Conservation (phyloP, 2,329 filamentous ascomycete genomes). For the Westerdykella aurantiaca region DNA sequence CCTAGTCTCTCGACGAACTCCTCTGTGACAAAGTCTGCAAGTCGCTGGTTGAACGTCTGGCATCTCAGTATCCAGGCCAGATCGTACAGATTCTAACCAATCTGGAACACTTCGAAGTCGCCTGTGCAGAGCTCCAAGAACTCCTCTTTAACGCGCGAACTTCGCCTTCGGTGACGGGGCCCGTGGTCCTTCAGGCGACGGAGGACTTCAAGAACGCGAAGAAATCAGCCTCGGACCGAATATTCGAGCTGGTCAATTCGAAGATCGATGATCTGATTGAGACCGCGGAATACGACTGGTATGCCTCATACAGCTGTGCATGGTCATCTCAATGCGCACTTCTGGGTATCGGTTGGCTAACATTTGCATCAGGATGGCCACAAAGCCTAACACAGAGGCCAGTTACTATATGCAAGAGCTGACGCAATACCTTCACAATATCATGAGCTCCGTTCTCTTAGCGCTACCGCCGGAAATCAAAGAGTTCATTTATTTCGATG, state of each 20-base stretch:
- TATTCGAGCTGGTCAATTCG: conserved; percentile 96
- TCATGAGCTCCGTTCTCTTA: conserved; percentile 91
- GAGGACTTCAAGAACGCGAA: conserved; percentile 83
- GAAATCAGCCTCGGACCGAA: conserved; percentile 93
- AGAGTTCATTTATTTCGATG: conserved; percentile 96
- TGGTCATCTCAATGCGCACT: background rate
- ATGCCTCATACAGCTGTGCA: conserved; percentile 6
- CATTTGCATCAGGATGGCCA: conserved; percentile 44
- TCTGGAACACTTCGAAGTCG: conserved; percentile 90
- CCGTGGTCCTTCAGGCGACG: conserved; percentile 74
- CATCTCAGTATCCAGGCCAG: conserved; percentile 90
- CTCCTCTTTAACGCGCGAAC: conserved; percentile 80
- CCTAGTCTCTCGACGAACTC: conserved; percentile 84
- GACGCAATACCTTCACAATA: conserved; percentile 87
- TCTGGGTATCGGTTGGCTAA: background rate
- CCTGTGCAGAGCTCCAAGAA: conserved; percentile 82
- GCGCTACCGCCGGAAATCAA: conserved; percentile 95
- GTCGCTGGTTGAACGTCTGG: conserved; percentile 78
- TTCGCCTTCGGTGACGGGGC: conserved; percentile 71
- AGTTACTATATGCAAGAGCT: conserved; percentile 95
- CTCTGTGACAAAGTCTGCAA: conserved; percentile 88
- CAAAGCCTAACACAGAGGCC: conserved; percentile 61
- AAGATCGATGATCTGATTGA: conserved; percentile 98
- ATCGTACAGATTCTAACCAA: conserved; percentile 99
- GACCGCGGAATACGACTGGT: conserved; percentile 96